Evolutionary conservation across 768 basidiomycete genomes (phyloP), one percentile per base, ranked within the genome.

Genomic region (Suillus decipiens): DNA sequence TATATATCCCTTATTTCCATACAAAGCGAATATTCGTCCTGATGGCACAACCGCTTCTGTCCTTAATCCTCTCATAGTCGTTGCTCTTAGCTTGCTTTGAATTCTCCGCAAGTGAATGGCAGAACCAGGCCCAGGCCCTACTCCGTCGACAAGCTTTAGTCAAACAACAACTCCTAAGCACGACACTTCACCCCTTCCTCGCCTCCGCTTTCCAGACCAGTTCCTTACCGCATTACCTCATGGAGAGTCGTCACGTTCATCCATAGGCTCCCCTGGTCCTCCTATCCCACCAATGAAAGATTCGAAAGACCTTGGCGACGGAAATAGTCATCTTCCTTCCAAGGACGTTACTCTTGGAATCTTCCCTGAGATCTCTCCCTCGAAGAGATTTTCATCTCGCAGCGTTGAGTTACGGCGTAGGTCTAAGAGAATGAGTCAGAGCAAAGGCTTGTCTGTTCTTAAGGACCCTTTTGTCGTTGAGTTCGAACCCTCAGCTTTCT

Each of bases 401-500:
- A 66, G 59, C n/a, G 47, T 63, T 61, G 68, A 63, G 33, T 68
- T 71, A 54, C 69, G 67, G 37, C 64, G 63, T 48, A 71, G 62
- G 65, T 72, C 69, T 50, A 66, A 61, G 33, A 61, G 55, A 33
- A 61, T 54, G 7, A 42, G 57, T 42, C 73, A 66, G 51, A 28
- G 60, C 10, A 28, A 60, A 22, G 41, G 63, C 37, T 54, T 68
- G 65, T 69, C 69, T 19, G 63, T 67, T 11, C 62, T 66, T 28
- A 77, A 66, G 68, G 78, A 70, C 67, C 68, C 61, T 24, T 67
- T 67, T 48, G 59, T 71, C 50, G 65, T 69, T 66, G 78, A 79
- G 62, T 78, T 78, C 58, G 78, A 75, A 63, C 76, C 78, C 17
- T 72, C 72, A 28, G 74, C 76, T 37, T 89, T 91, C 74, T 89